Conservation (phyloP, 2,329 filamentous ascomycete species). For the Ceratocystis albifundus region DNA sequence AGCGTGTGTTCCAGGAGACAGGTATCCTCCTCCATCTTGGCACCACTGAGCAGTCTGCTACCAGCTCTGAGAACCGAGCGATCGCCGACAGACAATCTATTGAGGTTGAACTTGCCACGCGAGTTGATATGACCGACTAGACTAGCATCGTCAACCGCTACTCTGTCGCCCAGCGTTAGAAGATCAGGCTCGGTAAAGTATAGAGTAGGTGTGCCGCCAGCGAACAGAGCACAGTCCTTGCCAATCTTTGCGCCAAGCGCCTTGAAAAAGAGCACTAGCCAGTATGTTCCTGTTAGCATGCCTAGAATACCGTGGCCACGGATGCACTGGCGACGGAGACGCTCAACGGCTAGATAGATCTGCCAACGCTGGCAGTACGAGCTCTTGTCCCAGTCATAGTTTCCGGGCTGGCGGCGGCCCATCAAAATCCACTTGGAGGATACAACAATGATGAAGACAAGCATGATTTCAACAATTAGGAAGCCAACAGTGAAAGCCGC, state of each 20-base stretch:
- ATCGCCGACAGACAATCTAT: constrained; percentile 39
- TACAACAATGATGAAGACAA: constrained; percentile 36
- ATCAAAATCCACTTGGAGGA: constrained; percentile 42
- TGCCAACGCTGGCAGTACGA: constrained; percentile 49
- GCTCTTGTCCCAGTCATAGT: constrained; percentile 47
- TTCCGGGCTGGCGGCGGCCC: constrained; percentile 40
- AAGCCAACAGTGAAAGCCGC: constrained; percentile 34
- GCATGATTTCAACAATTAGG: constrained; percentile 34
- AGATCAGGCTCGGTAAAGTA: constrained; percentile 49
- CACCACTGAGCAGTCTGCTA: constrained; percentile 42
- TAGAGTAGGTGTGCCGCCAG: constrained; percentile 40
- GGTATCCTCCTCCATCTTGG: constrained; percentile 41
- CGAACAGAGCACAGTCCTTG: constrained; percentile 44
- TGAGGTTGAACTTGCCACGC: constrained; percentile 45
- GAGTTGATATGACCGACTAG: constrained; percentile 47
- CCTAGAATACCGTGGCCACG: constrained; percentile 41
- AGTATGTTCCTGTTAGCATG: constrained; percentile 43
- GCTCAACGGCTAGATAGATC: constrained; percentile 42
- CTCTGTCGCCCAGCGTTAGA: constrained; percentile 41
- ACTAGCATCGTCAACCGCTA: constrained; percentile 44
- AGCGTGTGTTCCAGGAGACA: constrained; percentile 47
- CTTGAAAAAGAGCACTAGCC: constrained; percentile 42
- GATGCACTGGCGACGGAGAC: constrained; percentile 40
- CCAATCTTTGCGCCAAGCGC: constrained; percentile 43
- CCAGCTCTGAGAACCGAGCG: constrained; percentile 42